Evolutionary conservation across 768 basidiomycete species (phyloP), one percentile per base, ranked within the genome.

Genomic region (Lyophyllum decastes): DNA sequence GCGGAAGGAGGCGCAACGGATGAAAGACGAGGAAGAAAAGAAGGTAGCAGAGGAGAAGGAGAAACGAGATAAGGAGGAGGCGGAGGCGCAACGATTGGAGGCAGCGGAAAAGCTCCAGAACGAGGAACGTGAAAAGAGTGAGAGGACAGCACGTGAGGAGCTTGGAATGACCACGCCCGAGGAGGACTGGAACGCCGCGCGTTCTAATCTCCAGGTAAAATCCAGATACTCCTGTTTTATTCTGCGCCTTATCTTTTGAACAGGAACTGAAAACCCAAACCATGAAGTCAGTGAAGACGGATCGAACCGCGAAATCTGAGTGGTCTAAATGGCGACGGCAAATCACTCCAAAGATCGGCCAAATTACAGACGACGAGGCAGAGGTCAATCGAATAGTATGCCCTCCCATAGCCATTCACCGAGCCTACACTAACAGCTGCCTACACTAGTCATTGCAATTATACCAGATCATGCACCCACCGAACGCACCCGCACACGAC

Each of bases 331-430:
- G 81, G 49, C 86, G 94, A 24, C 84, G 94, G 45, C 82, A 87
- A 65, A 92, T 96, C 49, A 92, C 86, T 2, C 90, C 92, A 26
- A 94, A 90, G 71, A 86, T 96, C 47, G 93, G 93, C 8, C 94
- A 95, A 69, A 72, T 96, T 24, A 94, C 92, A 5, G 88, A 90
- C 60, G 89, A 93, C 56, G 57, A 71, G 0, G 66, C 75, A 7
- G 78, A 83, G 11, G 91, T 93, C 54, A 54, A 73, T 35, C 82
- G 82, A 24, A 89, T 94, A 64, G 87, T 90, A 71, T 64, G 87
- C 74, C 48, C 49, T 52, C 17, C 57, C 52, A 8, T n/a, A 4
- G 24, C 59, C 54, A 41, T 45, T 19, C 59, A 47, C 57, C 53
- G 33, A n/a, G n/a, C 61, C 27, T n/a, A 24, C 22, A 43, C 53